Percentiles rank a stretch among this genome's conserved stretches.
phyloP scores from a whole-genome alignment of 768 basidiomycete species.

The Suillus subalutaceus region DNA sequence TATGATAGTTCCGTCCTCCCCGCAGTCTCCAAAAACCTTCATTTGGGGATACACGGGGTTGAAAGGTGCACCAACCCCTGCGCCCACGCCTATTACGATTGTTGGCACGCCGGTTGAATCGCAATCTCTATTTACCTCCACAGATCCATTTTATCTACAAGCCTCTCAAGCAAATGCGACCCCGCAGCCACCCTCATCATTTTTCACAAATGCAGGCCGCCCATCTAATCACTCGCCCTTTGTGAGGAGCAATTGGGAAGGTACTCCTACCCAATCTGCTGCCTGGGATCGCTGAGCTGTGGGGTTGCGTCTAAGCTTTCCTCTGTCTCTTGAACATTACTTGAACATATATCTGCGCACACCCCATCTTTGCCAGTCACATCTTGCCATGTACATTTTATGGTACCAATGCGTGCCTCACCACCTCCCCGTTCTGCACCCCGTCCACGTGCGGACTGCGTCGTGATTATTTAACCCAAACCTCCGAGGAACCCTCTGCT shows the following conservation, averaged over 20 bases:
- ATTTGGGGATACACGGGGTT: slow-evolving; percentile 26
- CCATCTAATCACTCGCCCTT: slow-evolving; percentile 45
- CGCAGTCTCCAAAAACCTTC: slow-evolving; percentile 24
- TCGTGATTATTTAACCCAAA: slow-evolving; percentile 8
- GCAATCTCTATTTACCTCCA: slow-evolving; percentile 43
- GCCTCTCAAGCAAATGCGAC: slow-evolving; percentile 36
- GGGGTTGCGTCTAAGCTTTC: neutral
- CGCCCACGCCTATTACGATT: slow-evolving; percentile 16
- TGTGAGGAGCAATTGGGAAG: slow-evolving; percentile 22
- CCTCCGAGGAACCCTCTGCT: neutral
- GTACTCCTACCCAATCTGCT: neutral
- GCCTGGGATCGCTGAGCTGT: slow-evolving; percentile 2
- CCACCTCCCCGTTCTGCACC: neutral
- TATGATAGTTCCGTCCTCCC: slow-evolving; percentile 40
- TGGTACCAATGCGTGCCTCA: slow-evolving; percentile 1
- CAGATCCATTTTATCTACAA: slow-evolving; percentile 55
- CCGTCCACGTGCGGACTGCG: neutral
- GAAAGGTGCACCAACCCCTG: slow-evolving; percentile 29
- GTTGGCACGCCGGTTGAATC: slow-evolving; percentile 27
- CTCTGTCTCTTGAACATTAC: neutral
- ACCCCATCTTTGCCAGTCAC: neutral
- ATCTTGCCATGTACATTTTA: slow-evolving; percentile 5
- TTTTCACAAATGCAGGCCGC: slow-evolving; percentile 42
- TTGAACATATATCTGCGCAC: neutral
- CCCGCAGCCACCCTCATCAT: slow-evolving; percentile 34